A percentile compares a stretch with the other conserved stretches of the same genome.
These are phyloP conservation scores for Ganoderma boninense DNA, from an alignment of 1,284 basidiomycete species.

Conservation along the genomic window DNA sequence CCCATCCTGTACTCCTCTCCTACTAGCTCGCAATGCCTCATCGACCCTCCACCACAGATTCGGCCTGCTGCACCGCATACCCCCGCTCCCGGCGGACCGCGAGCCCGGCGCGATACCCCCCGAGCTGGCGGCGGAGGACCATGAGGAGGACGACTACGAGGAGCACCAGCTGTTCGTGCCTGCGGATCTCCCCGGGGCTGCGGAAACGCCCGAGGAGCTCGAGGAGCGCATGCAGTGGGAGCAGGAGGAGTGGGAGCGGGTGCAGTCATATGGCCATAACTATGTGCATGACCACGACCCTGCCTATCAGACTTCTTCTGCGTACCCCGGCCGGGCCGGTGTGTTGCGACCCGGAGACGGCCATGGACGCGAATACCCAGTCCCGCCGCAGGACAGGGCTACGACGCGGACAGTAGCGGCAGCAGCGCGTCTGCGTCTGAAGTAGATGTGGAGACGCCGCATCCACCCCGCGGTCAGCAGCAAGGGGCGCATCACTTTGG, in stretches of 20 bases:
- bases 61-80: conserved; percentile 91
- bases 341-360: conserved; percentile 14
- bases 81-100: conserved; percentile 65
- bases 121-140: conserved; percentile 56
- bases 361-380: not conserved
- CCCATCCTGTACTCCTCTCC: conserved; percentile 1
- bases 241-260: conserved; percentile 50
- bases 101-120: conserved; percentile 61
- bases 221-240: conserved; percentile 50
- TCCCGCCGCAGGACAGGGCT: not conserved
- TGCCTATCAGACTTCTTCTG: conserved; percentile 40
- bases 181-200: conserved; percentile 54
- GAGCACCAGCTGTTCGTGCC: conserved; percentile 76
- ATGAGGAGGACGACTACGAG: conserved; percentile 55
- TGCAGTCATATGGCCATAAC: conserved; percentile 41
- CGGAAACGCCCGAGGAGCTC: conserved; percentile 45
- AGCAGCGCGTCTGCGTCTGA: conserved; percentile 15
- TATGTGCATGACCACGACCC: conserved; percentile 38
- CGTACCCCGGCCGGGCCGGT: conserved; percentile 31
- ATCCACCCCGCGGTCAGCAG: conserved; percentile 22
- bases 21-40: conserved; percentile 15
- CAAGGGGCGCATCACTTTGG: conserved; percentile 27
- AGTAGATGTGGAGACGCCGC: conserved; percentile 27
- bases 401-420: conserved; percentile 21
- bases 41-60: conserved; percentile 52